Conservation (phyloP, 495 filamentous ascomycete species). For the Massariosphaeria phaeospora region DNA sequence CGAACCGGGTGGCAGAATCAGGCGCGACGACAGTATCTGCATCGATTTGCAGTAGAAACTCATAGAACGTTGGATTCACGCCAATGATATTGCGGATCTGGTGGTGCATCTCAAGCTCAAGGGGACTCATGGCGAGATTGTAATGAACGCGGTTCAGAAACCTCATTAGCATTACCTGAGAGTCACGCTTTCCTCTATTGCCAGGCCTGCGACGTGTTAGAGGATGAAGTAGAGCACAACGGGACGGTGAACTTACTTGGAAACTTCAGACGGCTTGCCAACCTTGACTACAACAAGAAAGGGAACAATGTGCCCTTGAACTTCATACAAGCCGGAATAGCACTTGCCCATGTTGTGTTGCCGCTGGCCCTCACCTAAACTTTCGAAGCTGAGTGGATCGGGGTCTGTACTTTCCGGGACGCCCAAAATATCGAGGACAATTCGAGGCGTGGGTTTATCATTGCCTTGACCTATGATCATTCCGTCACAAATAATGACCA, state of each 20-base stretch:
- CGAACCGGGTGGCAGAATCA: conserved; percentile 89
- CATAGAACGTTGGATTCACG: conserved; percentile 97
- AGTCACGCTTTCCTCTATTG: conserved; percentile 98
- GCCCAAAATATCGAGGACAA: conserved; percentile 94
- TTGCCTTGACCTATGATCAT: conserved; percentile 99
- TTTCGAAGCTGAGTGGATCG: conserved; percentile 96
- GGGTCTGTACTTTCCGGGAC: conserved; percentile 91
- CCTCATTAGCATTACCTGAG: conserved; percentile 95
- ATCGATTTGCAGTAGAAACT: conserved; percentile 94
- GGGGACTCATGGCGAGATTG: conserved; percentile 88
- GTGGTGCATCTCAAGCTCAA: conserved; percentile 98
- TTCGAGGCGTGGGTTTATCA: conserved; percentile 88
- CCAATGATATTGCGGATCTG: conserved; percentile 99
- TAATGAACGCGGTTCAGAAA: conserved; percentile 98
- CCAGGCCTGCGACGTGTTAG: conserved; percentile 53
- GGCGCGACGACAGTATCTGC: conserved; percentile 91
- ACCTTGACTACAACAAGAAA: conserved; percentile 97
- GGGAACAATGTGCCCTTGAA: conserved; percentile 95
- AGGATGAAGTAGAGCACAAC: background rate
- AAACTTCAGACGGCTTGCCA: conserved; percentile 94
- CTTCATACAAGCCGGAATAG: conserved; percentile 96
- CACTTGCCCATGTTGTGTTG: conserved; percentile 99
- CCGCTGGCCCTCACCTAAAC: conserved; percentile 89
- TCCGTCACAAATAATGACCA: conserved; percentile 92
- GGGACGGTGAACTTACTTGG: conserved; percentile 34